Base-by-base conservation (phyloP, 345 rosid species). In the Boechera retrofracta region DNA sequence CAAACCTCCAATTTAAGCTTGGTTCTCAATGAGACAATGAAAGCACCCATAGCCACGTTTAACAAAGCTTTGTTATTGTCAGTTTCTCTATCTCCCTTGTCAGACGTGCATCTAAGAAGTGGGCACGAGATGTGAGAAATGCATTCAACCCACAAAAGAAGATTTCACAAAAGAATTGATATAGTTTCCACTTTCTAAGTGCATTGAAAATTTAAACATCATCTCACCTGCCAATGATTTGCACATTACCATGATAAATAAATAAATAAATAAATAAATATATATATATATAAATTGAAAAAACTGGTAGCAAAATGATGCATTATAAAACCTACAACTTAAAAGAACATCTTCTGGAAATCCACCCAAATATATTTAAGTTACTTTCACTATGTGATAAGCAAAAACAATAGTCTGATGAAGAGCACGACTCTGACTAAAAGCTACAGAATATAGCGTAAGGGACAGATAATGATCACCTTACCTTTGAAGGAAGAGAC, bases 11-110 rank as follows among this genome's bases (percentile, higher is more conserved):
- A 63, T 64, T 82, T 83, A 79, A 35, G 74, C 77, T 87, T 83
- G 49, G 86, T 83, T 61, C 77, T 79, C 74, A 88, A 63, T 45
- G 96, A 88, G 75, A 95, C 83, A 71, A 82, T 83, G 75, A 92
- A 90, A 61, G 96, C 91, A 82, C 89, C 97, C 67, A 89, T 85
- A 73, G 87, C 77, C 69, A 83, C 83, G 76, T 72, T 75, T 41
- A 81, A 80, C 64, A 90, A 48, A 35, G 82, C 80, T 74, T 86
- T 89, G 78, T 65, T 76, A 62, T 82, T 85, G 75, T 86, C 88
- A 79, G 65, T 80, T 77, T 71, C 85, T 73, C 77, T 83, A 59
- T 49, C 77, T 57, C 83, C 84, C 67, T 62, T 76, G 74, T 86
- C 84, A 83, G 86, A 53, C 74, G 54, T 61, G 80, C 63, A 77